Percentiles rank a stretch among this genome's conserved stretches.
These are phyloP conservation scores for Suillus spraguei DNA, from an alignment of 768 basidiomycete genomes.

Conservation along the genomic window DNA sequence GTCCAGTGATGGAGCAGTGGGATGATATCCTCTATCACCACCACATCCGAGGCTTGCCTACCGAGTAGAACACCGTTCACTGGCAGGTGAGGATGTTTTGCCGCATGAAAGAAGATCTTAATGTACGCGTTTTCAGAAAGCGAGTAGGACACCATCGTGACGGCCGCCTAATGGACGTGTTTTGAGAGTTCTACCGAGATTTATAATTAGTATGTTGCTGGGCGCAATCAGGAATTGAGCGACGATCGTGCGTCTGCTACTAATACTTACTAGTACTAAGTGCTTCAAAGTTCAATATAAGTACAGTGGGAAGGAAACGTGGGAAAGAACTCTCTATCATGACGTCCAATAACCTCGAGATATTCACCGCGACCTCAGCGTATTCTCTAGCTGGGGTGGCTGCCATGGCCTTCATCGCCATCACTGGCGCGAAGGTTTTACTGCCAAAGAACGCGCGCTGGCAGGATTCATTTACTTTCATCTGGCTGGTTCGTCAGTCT, in stretches of 20 bases:
- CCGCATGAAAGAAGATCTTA: conserved; percentile 77
- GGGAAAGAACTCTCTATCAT: conserved; percentile 15
- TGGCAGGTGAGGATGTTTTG: conserved; percentile 75
- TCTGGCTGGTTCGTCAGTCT: conserved; percentile 65
- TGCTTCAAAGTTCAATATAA: background rate
- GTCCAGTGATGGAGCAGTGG: conserved; percentile 88
- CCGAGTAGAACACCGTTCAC: conserved; percentile 83
- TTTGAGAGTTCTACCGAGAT: background rate
- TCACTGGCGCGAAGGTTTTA: conserved; percentile 51
- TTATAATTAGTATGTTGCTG: background rate
- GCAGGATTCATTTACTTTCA: conserved; percentile 71
- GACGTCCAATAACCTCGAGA: conserved; percentile 19
- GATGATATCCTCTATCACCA: conserved; percentile 64
- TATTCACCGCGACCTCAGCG: conserved; percentile 64
- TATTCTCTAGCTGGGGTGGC: conserved; percentile 65
- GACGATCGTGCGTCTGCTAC: background rate
- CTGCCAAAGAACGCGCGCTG: conserved; percentile 64
- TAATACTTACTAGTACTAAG: background rate
- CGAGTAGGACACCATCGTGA: conserved; percentile 45
- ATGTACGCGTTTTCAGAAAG: conserved; percentile 65
- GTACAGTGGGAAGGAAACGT: conserved; percentile 1
- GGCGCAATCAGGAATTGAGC: background rate
- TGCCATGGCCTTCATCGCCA: conserved; percentile 51
- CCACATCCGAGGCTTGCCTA: conserved; percentile 37
- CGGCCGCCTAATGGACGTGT: too few relatives aligned